phyloP scores from a whole-genome alignment of 2,329 filamentous ascomycete genomes.

The Fusarium oligoseptatum region DNA sequence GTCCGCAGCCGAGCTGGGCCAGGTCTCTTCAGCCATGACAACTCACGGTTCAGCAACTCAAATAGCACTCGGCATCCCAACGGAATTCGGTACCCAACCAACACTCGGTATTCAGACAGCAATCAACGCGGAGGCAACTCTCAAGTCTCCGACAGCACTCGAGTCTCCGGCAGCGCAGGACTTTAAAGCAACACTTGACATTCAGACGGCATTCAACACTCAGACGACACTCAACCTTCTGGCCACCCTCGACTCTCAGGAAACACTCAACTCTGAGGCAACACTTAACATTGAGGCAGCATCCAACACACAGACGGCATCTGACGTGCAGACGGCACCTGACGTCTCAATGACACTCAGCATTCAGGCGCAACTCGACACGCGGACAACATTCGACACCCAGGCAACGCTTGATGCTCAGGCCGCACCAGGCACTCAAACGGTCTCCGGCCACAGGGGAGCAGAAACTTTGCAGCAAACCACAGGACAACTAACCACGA shows the following conservation, averaged over 20 bases:
- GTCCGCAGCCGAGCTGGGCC: background rate
- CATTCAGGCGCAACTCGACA: background rate
- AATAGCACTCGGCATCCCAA: background rate
- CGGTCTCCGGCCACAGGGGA: background rate
- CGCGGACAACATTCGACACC: background rate
- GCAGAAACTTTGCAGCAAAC: background rate
- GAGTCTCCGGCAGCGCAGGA: background rate
- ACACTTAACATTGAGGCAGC: background rate
- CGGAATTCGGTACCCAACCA: background rate
- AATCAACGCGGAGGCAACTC: background rate
- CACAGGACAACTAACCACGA: slow-evolving; percentile 1
- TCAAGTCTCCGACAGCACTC: background rate
- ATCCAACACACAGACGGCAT: background rate
- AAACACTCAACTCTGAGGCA: background rate
- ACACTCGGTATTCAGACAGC: background rate
- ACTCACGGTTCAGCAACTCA: background rate
- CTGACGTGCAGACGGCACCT: background rate
- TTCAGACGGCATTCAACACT: background rate
- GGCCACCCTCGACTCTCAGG: background rate
- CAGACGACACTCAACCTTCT: background rate
- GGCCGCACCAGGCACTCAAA: background rate
- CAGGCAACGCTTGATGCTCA: background rate
- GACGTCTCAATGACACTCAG: background rate
- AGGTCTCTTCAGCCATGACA: background rate
- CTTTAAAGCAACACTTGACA: background rate